Percentiles rank a stretch among this genome's conserved stretches.
Evolutionary conservation across 2,329 filamentous ascomycete genomes (phyloP).

Genomic region (Monilinia vaccinii-corymbosi): DNA sequence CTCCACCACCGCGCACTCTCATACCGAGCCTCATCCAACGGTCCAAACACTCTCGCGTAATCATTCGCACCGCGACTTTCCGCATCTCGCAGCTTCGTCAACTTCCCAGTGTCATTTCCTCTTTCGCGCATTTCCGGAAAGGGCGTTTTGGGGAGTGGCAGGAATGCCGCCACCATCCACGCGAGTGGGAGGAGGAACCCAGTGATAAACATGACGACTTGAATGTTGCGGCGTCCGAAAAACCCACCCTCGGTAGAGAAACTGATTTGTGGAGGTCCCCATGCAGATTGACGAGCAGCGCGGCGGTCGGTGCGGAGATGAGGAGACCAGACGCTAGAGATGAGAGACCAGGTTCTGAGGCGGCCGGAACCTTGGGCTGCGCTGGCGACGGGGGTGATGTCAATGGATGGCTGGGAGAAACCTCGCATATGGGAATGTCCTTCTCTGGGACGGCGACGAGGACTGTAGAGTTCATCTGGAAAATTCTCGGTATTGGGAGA

Average conservation of each 20-base stretch:
- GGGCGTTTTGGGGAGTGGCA: conserved; percentile 58
- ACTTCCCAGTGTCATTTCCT: conserved; percentile 28
- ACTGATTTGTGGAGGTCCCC: conserved; percentile 64
- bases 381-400: conserved; percentile 33
- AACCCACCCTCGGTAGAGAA: conserved; percentile 52
- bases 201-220: conserved; percentile 64
- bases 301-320: conserved; percentile 59
- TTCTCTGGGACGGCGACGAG: conserved; percentile 38
- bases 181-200: conserved; percentile 74
- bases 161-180: conserved; percentile 71
- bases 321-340: conserved; percentile 64
- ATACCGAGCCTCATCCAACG: conserved; percentile 28
- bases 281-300: conserved; percentile 49
- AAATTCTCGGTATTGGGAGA: conserved; percentile 43
- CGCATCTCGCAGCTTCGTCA: neutral
- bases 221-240: conserved; percentile 60
- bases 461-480: conserved; percentile 37
- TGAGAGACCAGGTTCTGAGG: conserved; percentile 37
- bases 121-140: conserved; percentile 42
- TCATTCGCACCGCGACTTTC: conserved; percentile 15
- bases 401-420: conserved; percentile 34
- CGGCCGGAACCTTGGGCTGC: conserved; percentile 14
- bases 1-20: conserved; percentile 58
- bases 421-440: conserved; percentile 17
- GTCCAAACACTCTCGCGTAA: conserved; percentile 23